Base-by-base conservation (phyloP, 257 asterid species). In the Prunella vulgaris region DNA sequence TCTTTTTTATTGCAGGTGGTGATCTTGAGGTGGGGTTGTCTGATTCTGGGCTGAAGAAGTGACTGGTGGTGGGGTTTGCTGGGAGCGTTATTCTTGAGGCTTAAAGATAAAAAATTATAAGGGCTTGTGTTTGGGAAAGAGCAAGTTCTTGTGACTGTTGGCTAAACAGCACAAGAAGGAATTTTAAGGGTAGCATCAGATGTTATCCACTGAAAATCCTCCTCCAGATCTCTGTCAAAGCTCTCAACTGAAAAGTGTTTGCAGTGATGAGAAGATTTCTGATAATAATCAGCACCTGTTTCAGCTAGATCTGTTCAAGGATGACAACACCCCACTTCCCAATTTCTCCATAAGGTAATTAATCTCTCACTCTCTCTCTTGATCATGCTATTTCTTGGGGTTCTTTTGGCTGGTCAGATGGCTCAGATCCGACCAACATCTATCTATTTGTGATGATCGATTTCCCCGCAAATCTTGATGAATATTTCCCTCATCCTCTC, bases 191-290 rank as follows among this genome's bases (percentile, higher is more conserved):
- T 76, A 78, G 80, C 80, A 80, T 88, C 98, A 93, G 96, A 90
- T 90, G 97, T 88, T 88, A 90, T 88, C 96, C 92, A 81, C 77
- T 93, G 97, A 85, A 85, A 84, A 87, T 83, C 88, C 88, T 78
- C 96, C 90, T 82, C 84, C 85, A 87, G 96, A 86, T 92, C 92
- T 79, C 82, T 56, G 72, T 52, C 85, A 79, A 81, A 82, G 78
- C 83, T 71, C 94, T 63, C 92, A 77, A 72, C 82, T 73, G 70
- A 84, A 80, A 64, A 83, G 76, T 70, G 58, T 9, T 32, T 63
- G 73, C 66, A 74, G 78, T 76, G 77, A 84, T 82, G 93, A 84
- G 51, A 83, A 68, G 76, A 74, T 71, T 83, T 74, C 78, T 79
- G 84, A 69, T 81, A 69, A 80, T 76, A 72, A 69, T 27, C 76